Base-by-base conservation (phyloP, 2,329 filamentous ascomycete genomes). In the Colletotrichum chrysophilum region DNA sequence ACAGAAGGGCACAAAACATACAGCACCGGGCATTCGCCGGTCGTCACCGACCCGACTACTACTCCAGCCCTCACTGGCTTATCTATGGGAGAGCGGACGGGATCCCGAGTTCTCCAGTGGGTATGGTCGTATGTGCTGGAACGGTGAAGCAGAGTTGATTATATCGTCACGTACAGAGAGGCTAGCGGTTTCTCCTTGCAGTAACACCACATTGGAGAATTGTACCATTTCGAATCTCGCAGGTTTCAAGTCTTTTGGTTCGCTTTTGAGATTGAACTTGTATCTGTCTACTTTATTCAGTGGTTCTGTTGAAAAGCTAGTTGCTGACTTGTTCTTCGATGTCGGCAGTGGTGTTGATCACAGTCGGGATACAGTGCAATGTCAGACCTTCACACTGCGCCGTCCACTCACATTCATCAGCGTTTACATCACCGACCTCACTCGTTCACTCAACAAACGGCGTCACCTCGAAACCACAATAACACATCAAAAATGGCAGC, bases 31-130 rank as follows among this genome's bases (percentile, higher is more conserved):
- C 32, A 56, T 67, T 56, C 65, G 65, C 65, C 52, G 43, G 65
- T 73, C 64, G 55, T 68, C 55, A 68, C 64, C 70, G 70, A 72
- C 64, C 70, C 64, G 67, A 72, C 70, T 72, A 72, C 70, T 62
- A 62, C 34, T 72, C 70, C 65, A 52, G 70, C 70, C 64, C 70
- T 69, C 71, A 64, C 26, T 65, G 66, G 65, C 56, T 74, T 74
- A 70, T 74, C 71, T 70, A 74, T 70, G 71, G 71, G 71, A 74
- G 71, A 74, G 71, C 71, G 71, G 71, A 74, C 71, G 71, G 71
- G 71, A 74, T 74, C 71, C 66, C 71, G 71, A 73, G 70, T 73
- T 73, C 21, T 73, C 70, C 70, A 69, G 38, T 69, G 70, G 70
- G 70, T 73, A 73, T 73, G 70, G 70, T 69, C 65, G 70, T 62